These are phyloP conservation scores for Eucalyptus microcorys DNA, from an alignment of 345 rosid species.

Conservation along the genomic window DNA sequence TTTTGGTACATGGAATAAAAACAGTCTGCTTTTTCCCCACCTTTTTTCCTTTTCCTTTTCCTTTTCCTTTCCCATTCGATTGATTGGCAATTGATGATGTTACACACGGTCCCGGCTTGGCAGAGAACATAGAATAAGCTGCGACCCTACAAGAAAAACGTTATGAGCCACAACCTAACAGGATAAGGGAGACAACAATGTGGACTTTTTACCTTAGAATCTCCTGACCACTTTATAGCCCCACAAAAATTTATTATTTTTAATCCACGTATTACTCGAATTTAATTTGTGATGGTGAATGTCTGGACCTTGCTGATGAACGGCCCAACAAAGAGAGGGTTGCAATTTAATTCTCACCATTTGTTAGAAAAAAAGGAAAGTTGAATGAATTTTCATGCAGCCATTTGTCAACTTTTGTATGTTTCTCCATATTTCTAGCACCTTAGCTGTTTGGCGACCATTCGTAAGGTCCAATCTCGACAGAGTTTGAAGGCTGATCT, in stretches of 20 bases:
- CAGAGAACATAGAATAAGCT: neutral
- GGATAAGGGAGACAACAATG: neutral
- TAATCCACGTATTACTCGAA: neutral
- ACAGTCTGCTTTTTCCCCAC: neutral
- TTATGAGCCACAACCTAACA: neutral
- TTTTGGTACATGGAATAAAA: neutral
- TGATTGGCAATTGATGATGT: neutral
- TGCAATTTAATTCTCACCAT: neutral
- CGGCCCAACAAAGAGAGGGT: neutral
- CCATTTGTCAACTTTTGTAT: neutral
- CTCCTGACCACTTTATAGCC: neutral
- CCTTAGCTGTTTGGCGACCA: neutral
- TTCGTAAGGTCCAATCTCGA: neutral
- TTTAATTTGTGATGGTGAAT: neutral
- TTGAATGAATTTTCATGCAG: neutral
- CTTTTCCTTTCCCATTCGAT: neutral
- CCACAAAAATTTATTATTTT: neutral
- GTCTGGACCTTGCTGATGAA: neutral
- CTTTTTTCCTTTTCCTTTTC: neutral
- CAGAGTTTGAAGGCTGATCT: neutral
- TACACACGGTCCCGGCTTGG: neutral
- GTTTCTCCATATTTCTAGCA: neutral
- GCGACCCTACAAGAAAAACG: neutral
- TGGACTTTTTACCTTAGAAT: neutral
- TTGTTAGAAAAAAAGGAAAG: neutral